Evolutionary conservation across 78 protist genomes (phyloP).

Genomic region (Dictyostelium citrinum): DNA sequence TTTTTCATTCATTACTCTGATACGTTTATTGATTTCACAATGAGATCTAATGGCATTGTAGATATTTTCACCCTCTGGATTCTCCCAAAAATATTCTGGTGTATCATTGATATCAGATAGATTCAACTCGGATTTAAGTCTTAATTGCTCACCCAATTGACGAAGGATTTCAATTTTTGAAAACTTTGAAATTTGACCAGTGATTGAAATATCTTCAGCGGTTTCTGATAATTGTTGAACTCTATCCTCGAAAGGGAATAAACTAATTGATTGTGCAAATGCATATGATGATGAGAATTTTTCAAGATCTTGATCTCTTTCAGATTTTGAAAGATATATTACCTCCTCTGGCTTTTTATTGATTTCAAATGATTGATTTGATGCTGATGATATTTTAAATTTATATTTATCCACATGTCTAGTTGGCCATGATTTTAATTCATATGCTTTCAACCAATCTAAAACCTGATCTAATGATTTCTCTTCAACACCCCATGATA

Average conservation of each 20-base stretch:
- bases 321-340: background rate
- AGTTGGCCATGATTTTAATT: background rate
- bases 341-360: conserved; percentile 16
- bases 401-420: conserved; percentile 9
- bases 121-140: conserved; percentile 9
- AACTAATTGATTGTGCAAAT: conserved; percentile 57
- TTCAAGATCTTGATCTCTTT: conserved; percentile 13
- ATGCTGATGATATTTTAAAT: background rate
- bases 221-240: conserved; percentile 2
- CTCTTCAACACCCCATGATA: background rate
- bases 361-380: conserved; percentile 2
- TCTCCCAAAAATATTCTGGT: conserved; percentile 66
- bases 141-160: conserved; percentile 43
- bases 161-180: conserved; percentile 3
- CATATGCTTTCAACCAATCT: conserved; percentile 24
- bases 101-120: conserved; percentile 57
- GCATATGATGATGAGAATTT: conserved; percentile 58
- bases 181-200: conserved; percentile 5
- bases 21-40: conserved; percentile 59
- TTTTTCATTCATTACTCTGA: conserved; percentile 50
- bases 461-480: background rate
- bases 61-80: conserved; percentile 59
- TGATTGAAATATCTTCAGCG: conserved; percentile 9
- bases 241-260: conserved; percentile 27
- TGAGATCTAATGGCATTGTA: conserved; percentile 35